These are phyloP conservation scores for Albizia julibrissin DNA, from an alignment of 306 rosid species.

Conservation along the genomic window DNA sequence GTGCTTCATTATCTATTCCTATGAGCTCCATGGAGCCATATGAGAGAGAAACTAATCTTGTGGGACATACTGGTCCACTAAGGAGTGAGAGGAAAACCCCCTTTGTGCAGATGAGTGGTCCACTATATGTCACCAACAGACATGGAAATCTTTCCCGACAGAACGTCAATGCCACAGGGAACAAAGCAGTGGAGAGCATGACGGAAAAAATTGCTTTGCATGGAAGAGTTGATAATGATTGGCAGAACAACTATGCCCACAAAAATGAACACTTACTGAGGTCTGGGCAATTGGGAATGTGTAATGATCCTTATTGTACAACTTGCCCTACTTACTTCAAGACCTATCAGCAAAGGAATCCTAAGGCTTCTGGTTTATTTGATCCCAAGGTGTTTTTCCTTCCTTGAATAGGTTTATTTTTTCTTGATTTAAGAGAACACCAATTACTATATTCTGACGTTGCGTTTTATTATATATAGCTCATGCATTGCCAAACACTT, in stretches of 20 bases:
- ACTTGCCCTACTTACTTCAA: slow-evolving; percentile 79
- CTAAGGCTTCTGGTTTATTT: slow-evolving; percentile 46
- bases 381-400: slow-evolving; percentile 60
- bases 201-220: slow-evolving; percentile 39
- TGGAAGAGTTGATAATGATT: slow-evolving; percentile 33
- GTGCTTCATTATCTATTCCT: slow-evolving; percentile 67
- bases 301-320: slow-evolving; percentile 90
- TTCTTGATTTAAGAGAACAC: background rate
- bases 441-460: slow-evolving; percentile 20
- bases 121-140: slow-evolving; percentile 41
- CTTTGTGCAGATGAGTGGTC: slow-evolving; percentile 70
- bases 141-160: slow-evolving; percentile 41
- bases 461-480: slow-evolving; percentile 10
- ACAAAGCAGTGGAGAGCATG: slow-evolving; percentile 38
- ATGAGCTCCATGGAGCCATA: slow-evolving; percentile 48
- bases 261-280: slow-evolving; percentile 73
- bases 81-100: slow-evolving; percentile 52
- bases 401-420: slow-evolving; percentile 25
- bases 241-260: slow-evolving; percentile 43
- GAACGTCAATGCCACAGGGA: slow-evolving; percentile 32
- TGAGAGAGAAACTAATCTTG: slow-evolving; percentile 52
- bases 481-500: background rate
- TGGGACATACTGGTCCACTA: slow-evolving; percentile 82
- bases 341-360: slow-evolving; percentile 44
- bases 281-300: slow-evolving; percentile 90